A percentile compares a stretch with the other conserved stretches of the same genome.
phyloP scores from a whole-genome alignment of 495 filamentous ascomycete species.

The Hypomontagnella submonticulosa region DNA sequence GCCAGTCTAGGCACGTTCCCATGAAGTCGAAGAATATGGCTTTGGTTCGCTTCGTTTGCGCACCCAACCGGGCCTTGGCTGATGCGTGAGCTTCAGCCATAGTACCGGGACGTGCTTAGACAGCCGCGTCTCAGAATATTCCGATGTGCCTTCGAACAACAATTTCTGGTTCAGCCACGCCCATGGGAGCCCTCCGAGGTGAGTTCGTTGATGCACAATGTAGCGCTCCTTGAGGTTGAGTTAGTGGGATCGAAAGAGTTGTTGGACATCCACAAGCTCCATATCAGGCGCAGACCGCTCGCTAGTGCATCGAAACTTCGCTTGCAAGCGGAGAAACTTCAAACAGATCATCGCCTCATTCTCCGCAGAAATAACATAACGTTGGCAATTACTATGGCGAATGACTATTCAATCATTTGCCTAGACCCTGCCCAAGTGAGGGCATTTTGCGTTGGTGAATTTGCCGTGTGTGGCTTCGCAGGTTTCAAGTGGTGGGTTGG shows the following conservation, averaged over 20 bases:
- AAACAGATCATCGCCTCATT: slow-evolving; percentile 29
- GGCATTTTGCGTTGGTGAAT: slow-evolving; percentile 15
- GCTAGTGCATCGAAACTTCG: slow-evolving; percentile 14
- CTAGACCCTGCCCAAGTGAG: slow-evolving; percentile 3
- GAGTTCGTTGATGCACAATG: background rate
- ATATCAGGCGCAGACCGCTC: slow-evolving; percentile 37
- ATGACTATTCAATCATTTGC: background rate
- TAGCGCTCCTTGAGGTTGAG: slow-evolving; percentile 1
- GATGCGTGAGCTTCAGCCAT: slow-evolving; percentile 31
- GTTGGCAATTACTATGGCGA: background rate
- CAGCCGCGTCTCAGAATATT: slow-evolving; percentile 11
- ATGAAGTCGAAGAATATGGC: slow-evolving; percentile 62
- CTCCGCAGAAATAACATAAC: slow-evolving; percentile 18
- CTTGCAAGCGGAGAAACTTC: slow-evolving; percentile 31
- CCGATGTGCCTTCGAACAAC: slow-evolving; percentile 4
- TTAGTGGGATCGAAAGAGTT: slow-evolving; percentile 1
- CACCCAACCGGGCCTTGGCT: slow-evolving; percentile 11
- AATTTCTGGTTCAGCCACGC: slow-evolving; percentile 13
- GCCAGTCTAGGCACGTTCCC: slow-evolving; percentile 61
- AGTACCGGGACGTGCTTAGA: slow-evolving; percentile 14
- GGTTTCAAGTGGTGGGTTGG: slow-evolving; percentile 31
- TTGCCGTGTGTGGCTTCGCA: slow-evolving; percentile 38
- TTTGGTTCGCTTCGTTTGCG: slow-evolving; percentile 42
- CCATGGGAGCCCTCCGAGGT: slow-evolving; percentile 6
- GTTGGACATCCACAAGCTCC: slow-evolving; percentile 18